Percentiles rank a stretch among this genome's conserved stretches.
These are phyloP conservation scores for Aspergillus amoenus DNA, from an alignment of 2,329 filamentous ascomycete species.

Conservation along the genomic window DNA sequence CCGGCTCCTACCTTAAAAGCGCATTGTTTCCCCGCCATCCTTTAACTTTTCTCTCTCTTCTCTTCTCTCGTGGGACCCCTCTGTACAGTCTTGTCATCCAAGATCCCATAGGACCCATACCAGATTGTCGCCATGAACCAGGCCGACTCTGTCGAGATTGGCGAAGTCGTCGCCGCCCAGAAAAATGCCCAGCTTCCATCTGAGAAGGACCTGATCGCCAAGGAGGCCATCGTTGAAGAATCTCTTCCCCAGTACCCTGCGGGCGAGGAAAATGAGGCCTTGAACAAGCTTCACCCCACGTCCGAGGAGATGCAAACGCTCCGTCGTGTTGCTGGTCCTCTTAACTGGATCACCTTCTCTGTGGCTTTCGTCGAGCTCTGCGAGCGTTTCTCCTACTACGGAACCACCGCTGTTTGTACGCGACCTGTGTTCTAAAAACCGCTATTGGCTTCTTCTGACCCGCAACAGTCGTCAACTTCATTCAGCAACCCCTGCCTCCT, in stretches of 20 bases:
- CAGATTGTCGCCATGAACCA: slow-evolving; percentile 5
- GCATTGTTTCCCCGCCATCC: not conserved
- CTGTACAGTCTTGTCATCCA: not conserved
- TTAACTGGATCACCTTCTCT: slow-evolving; percentile 67
- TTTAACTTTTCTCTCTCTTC: not conserved
- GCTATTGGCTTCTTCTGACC: not conserved
- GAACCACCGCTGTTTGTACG: slow-evolving; percentile 65
- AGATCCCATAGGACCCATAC: not conserved
- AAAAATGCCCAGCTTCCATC: not conserved
- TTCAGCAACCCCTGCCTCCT: slow-evolving; percentile 56
- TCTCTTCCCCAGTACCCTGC: not conserved
- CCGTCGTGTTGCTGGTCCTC: slow-evolving; percentile 39
- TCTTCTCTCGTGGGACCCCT: not conserved
- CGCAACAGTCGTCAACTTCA: slow-evolving; percentile 58
- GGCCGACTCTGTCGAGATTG: slow-evolving; percentile 1
- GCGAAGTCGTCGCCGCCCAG: not conserved
- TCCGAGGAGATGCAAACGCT: slow-evolving; percentile 35
- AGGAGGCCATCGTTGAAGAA: slow-evolving; percentile 1
- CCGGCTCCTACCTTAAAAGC: slow-evolving; percentile 4
- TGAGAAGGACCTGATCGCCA: slow-evolving; percentile 2
- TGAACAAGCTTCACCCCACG: slow-evolving; percentile 25
- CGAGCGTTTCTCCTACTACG: slow-evolving; percentile 78
- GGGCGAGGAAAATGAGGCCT: not conserved
- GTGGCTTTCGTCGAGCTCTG: slow-evolving; percentile 73
- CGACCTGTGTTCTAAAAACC: slow-evolving; percentile 15